Evolutionary conservation across 2,329 filamentous ascomycete species (phyloP).

Genomic region (Colletotrichum eleusines): DNA sequence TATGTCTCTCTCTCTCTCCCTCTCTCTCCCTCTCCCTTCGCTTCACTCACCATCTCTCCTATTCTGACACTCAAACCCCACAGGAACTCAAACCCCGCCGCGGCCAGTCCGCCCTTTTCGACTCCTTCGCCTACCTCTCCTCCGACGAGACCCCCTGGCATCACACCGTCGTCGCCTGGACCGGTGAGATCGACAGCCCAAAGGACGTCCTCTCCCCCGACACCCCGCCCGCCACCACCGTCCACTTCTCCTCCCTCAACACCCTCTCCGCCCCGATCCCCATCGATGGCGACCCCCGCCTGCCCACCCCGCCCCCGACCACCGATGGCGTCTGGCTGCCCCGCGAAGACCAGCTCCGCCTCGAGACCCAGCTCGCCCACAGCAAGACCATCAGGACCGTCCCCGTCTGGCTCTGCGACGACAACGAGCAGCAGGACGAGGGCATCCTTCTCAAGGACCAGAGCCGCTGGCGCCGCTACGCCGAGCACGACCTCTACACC

Average conservation of each 20-base stretch:
- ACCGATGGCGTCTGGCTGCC: constrained; percentile 79
- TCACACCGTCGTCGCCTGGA: constrained; percentile 94
- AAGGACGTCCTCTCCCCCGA: constrained; percentile 59
- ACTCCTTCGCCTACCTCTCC: constrained; percentile 89
- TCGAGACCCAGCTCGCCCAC: constrained; percentile 80
- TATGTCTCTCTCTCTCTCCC: constrained; percentile 52
- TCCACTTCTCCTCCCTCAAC: constrained; percentile 71
- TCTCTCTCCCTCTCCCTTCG: not conserved
- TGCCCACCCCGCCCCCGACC: constrained; percentile 67
- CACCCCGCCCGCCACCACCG: constrained; percentile 62
- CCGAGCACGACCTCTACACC: constrained; percentile 91
- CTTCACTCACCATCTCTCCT: not conserved
- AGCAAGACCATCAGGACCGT: constrained; percentile 82
- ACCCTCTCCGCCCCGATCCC: constrained; percentile 85
- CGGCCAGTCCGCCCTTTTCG: constrained; percentile 91
- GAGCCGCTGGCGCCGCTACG: constrained; percentile 87
- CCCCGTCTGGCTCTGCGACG: constrained; percentile 90
- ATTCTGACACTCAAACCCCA: not conserved
- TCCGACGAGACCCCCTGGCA: constrained; percentile 89
- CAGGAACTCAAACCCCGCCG: constrained; percentile 82
- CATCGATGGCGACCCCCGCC: constrained; percentile 70
- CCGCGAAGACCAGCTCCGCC: constrained; percentile 74
- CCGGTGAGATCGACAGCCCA: constrained; percentile 80
- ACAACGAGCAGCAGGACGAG: constrained; percentile 73
- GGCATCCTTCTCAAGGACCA: constrained; percentile 85